Evolutionary conservation across 2,329 filamentous ascomycete genomes (phyloP).

Genomic region (Paracamarosporium sp.): DNA sequence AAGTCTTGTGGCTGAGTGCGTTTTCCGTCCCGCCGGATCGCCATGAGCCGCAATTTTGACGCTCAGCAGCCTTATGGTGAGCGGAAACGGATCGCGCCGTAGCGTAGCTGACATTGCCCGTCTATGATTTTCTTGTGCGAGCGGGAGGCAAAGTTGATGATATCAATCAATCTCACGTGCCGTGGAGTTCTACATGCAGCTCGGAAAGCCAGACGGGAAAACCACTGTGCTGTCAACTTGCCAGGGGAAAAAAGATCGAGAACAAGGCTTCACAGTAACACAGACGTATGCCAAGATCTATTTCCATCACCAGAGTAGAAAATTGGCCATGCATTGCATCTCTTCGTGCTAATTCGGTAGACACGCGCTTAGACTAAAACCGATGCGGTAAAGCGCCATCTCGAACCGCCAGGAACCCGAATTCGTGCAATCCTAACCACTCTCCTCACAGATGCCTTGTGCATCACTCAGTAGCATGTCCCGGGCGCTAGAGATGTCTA

Average conservation of each 20-base stretch:
- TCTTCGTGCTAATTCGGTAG: conserved; percentile 16
- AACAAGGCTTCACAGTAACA: conserved; percentile 13
- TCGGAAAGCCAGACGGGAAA: background rate
- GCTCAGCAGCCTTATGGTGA: background rate
- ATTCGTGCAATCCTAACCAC: conserved; percentile 37
- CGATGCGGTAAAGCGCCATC: conserved; percentile 27
- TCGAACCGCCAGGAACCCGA: conserved; percentile 38
- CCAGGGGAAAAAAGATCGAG: background rate
- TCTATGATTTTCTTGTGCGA: background rate
- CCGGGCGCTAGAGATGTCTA: conserved; percentile 43
- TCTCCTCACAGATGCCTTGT: conserved; percentile 29
- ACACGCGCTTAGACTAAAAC: conserved; percentile 36
- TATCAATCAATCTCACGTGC: background rate
- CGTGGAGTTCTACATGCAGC: background rate
- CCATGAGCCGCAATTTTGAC: conserved; percentile 4
- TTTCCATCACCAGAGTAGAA: conserved; percentile 28
- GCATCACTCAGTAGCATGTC: conserved; percentile 25
- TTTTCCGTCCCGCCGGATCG: conserved; percentile 4
- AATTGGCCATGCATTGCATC: conserved; percentile 28
- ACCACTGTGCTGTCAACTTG: background rate
- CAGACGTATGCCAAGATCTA: conserved; percentile 43
- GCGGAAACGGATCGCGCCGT: conserved; percentile 13
- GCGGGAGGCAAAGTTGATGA: conserved; percentile 10
- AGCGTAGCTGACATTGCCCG: background rate
- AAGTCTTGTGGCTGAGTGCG: conserved; percentile 12